phyloP scores from a whole-genome alignment of 768 basidiomycete species.

The Inosperma sp. region DNA sequence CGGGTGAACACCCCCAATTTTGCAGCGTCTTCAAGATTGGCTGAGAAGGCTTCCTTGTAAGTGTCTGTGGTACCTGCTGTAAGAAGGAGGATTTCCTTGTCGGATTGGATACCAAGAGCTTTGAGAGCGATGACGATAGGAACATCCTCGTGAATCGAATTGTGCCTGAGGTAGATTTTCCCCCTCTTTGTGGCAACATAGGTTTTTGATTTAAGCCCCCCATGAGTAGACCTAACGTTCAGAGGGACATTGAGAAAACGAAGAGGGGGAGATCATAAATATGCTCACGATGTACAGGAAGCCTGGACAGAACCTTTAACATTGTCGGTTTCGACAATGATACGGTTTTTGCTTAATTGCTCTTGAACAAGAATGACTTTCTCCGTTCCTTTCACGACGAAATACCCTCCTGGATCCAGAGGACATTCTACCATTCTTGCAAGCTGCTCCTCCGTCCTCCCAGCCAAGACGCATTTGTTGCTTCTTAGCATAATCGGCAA shows the following conservation, averaged over 20 bases:
- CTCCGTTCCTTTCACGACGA: slow-evolving; percentile 98
- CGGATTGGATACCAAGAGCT: slow-evolving; percentile 92
- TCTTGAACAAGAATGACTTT: slow-evolving; percentile 99
- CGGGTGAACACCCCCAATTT: slow-evolving; percentile 87
- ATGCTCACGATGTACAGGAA: slow-evolving; percentile 87
- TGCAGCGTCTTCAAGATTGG: slow-evolving; percentile 92
- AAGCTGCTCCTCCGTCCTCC: slow-evolving; percentile 69
- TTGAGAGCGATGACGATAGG: slow-evolving; percentile 96
- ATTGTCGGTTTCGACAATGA: slow-evolving; percentile 93
- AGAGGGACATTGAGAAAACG: slow-evolving; percentile 7
- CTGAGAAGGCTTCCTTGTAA: slow-evolving; percentile 81
- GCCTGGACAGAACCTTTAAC: slow-evolving; percentile 90
- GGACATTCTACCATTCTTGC: slow-evolving; percentile 98
- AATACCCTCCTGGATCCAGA: slow-evolving; percentile 98
- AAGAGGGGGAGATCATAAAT: slow-evolving; percentile 1
- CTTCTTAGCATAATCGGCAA: slow-evolving; percentile 96
- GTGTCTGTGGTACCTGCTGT: slow-evolving; percentile 89
- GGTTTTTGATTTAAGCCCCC: slow-evolving; percentile 91
- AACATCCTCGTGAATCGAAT: slow-evolving; percentile 95
- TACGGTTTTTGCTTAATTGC: slow-evolving; percentile 97
- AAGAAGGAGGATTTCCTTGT: slow-evolving; percentile 94
- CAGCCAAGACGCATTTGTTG: slow-evolving; percentile 88
- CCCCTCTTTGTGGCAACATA: slow-evolving; percentile 95
- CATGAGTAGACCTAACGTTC: slow-evolving; percentile 63
- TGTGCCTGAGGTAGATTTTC: slow-evolving; percentile 94